These are phyloP conservation scores for Coemansia sp. DNA, from an alignment of 192 early-diverging fungal genomes.

Conservation along the genomic window DNA sequence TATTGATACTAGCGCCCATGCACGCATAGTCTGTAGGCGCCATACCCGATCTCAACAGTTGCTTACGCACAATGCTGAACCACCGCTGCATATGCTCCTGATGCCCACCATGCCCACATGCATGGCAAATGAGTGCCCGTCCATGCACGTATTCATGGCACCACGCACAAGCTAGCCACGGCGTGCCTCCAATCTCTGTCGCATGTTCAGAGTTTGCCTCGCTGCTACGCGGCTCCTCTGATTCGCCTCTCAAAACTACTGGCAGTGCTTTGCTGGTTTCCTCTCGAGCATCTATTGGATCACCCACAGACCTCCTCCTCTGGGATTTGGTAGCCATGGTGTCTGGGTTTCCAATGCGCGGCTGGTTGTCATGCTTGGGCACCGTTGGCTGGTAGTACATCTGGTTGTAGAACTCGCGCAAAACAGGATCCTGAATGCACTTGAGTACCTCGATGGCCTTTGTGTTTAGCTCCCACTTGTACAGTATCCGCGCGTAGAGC, in stretches of 20 bases:
- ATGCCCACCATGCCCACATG: constrained; percentile 50
- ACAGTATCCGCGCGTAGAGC: constrained; percentile 37
- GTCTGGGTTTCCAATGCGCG: constrained; percentile 19
- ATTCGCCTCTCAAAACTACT: background rate
- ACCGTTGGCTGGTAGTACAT: constrained; percentile 41
- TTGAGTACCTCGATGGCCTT: constrained; percentile 46
- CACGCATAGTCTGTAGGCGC: constrained; percentile 8
- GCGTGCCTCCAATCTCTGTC: constrained; percentile 14
- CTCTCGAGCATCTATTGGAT: background rate
- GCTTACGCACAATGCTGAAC: constrained; percentile 33
- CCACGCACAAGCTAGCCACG: constrained; percentile 44
- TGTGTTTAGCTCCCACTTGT: constrained; percentile 36
- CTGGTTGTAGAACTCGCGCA: constrained; percentile 24
- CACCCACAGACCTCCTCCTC: background rate
- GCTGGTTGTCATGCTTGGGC: constrained; percentile 28
- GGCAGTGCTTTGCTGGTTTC: background rate
- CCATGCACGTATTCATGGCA: constrained; percentile 51
- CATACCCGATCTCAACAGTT: constrained; percentile 25
- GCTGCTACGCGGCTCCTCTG: background rate
- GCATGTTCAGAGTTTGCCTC: background rate
- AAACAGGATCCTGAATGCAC: constrained; percentile 23
- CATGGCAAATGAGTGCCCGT: constrained; percentile 45
- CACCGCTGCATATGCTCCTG: constrained; percentile 48
- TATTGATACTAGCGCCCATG: background rate
- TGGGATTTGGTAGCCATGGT: background rate